Evolutionary conservation across 2,329 filamentous ascomycete genomes (phyloP).

Genomic region (Dothistroma septosporum): DNA sequence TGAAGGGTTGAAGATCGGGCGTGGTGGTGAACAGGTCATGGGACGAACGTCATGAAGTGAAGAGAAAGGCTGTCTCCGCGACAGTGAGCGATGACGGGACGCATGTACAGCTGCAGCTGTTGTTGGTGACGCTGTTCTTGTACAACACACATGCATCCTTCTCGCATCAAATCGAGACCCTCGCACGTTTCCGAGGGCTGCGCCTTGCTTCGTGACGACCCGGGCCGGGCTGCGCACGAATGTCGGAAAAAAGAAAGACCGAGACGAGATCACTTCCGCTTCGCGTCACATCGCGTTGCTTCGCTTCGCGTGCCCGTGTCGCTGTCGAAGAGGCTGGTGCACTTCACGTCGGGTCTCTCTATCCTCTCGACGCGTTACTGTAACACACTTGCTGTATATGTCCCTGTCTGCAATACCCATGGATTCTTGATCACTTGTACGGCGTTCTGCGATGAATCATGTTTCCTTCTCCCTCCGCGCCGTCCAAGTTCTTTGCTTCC

Average conservation of each 20-base stretch:
- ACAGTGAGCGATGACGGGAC: no score
- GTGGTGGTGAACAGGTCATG: neutral
- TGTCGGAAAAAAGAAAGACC: no score
- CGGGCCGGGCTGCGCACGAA: no score
- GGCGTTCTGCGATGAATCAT: conserved; percentile 13
- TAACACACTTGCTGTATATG: neutral
- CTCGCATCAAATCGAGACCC: no score
- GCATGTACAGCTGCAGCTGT: no score
- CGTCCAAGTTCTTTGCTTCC: conserved; percentile 39
- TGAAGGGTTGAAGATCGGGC: neutral
- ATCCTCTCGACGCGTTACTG: neutral
- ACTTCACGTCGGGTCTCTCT: neutral
- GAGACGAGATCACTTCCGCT: neutral
- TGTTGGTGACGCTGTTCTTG: no score
- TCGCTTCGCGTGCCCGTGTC: neutral
- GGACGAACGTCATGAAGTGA: neutral
- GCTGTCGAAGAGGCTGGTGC: neutral
- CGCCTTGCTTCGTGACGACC: no score
- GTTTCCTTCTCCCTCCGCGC: conserved; percentile 17
- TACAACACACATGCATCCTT: no score
- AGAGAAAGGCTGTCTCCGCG: neutral
- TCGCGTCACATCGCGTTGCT: neutral
- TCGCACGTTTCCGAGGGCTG: no score
- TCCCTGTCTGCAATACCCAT: neutral
- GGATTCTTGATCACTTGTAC: conserved; percentile 4